Evolutionary conservation across 257 asterid genomes (phyloP).

Genomic region (Anisodus tanguticus): DNA sequence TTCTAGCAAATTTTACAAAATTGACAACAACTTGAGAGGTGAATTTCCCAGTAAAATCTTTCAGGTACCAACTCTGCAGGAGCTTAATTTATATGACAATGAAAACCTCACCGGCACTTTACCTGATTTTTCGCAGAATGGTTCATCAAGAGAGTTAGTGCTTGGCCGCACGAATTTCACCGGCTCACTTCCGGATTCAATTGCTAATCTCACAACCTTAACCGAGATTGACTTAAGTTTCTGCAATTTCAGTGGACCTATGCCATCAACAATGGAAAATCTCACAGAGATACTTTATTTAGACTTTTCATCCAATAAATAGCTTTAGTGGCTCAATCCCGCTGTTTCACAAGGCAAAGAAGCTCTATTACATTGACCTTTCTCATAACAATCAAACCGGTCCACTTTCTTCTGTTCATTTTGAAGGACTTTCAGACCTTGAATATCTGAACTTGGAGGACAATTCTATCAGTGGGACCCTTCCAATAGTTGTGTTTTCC

Average conservation of each 20-base stretch:
- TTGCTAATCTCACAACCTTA: slow-evolving; percentile 25
- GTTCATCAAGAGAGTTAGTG: slow-evolving; percentile 13
- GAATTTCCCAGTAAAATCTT: slow-evolving; percentile 44
- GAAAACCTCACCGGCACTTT: slow-evolving; percentile 23
- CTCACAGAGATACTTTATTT: slow-evolving; percentile 16
- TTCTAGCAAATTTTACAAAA: slow-evolving; percentile 30
- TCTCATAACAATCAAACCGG: background rate
- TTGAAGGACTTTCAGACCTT: slow-evolving; percentile 19
- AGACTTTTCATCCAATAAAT: slow-evolving; percentile 31
- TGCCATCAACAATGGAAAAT: slow-evolving; percentile 33
- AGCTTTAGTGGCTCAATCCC: slow-evolving; percentile 31
- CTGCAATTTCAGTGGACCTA: slow-evolving; percentile 34
- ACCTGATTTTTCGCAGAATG: slow-evolving; percentile 3
- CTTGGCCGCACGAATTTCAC: slow-evolving; percentile 27
- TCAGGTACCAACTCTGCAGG: slow-evolving; percentile 35
- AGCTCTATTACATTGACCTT: slow-evolving; percentile 26
- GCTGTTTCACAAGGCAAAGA: slow-evolving; percentile 3
- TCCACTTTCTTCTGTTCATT: slow-evolving; percentile 28
- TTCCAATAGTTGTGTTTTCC: background rate
- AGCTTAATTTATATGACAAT: slow-evolving; percentile 33
- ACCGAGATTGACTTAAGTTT: background rate
- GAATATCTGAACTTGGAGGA: too few relatives aligned
- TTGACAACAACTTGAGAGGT: slow-evolving; percentile 26
- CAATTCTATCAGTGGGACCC: too few relatives aligned
- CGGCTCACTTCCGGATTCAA: slow-evolving; percentile 27